Conservation (phyloP, 176 grass and related monocot genomes). For the Dendrocalamus sinicus region DNA sequence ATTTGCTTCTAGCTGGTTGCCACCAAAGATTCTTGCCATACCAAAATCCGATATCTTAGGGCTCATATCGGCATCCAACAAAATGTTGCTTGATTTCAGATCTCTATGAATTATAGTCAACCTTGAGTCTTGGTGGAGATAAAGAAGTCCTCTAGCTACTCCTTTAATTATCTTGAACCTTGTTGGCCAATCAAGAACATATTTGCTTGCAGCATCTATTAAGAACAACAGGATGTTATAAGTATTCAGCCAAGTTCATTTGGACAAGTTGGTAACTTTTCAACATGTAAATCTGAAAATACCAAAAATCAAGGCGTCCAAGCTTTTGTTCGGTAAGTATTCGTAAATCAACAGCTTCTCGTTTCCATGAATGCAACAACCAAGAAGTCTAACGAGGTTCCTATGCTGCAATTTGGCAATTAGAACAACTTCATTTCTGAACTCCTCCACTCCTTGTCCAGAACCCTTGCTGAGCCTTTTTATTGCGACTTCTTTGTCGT, state of each 20-base stretch:
- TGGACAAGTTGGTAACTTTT: not conserved
- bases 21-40: conserved; percentile 66
- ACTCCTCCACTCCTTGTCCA: conserved; percentile 54
- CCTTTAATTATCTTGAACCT: no score
- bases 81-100: conserved; percentile 49
- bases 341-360: conserved; percentile 57
- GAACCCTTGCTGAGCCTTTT: conserved; percentile 60
- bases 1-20: conserved; percentile 46
- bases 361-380: conserved; percentile 53
- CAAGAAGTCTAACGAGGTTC: conserved; percentile 52
- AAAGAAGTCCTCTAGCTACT: no score
- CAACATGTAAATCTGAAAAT: not conserved
- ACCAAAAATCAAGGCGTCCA: conserved; percentile 51
- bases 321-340: conserved; percentile 51
- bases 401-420: conserved; percentile 56
- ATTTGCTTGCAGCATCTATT: conserved; percentile 46
- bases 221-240: not conserved
- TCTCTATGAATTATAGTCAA: no score
- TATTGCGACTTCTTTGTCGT: conserved; percentile 45
- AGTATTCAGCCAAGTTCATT: not conserved
- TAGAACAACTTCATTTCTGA: conserved; percentile 53
- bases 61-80: conserved; percentile 57
- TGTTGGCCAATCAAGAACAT: conserved; percentile 51
- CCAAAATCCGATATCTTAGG: conserved; percentile 80
- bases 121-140: no score